Evolutionary conservation across 2,329 filamentous ascomycete genomes (phyloP), one percentile per base, ranked within the genome.

Genomic region (Talaromyces sp.): DNA sequence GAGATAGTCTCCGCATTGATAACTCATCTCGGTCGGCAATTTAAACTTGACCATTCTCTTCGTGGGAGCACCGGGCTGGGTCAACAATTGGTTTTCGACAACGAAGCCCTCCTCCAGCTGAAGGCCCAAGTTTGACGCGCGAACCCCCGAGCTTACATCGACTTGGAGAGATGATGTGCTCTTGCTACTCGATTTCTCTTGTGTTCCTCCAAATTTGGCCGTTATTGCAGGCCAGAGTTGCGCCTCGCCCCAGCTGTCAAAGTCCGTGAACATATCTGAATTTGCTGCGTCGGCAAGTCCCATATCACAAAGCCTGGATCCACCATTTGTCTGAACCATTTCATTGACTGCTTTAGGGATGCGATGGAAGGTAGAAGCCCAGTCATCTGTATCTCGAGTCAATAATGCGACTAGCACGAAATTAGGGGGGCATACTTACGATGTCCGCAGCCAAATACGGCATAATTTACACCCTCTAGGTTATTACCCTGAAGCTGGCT

Each of bases 1-100:
- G 0, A 93, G 80, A 66, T 94, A 93, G 65, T 93, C 89, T 13
- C 89, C 90, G 2, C 86, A 82, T 35, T 82, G 80, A 71, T 92
- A 93, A 0, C 78, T 80, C 77, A 84, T 79, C 46, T 81, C 82
- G 0, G 78, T 81, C 0, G 89, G 89, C 1, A 93, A 77, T 54
- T 84, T 81, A 30, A 91, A 83, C 57, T 85, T 84, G 17, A 90
- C 81, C 56, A 87, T 80, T 20, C 82, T 81, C 75, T 90, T 91
- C 33, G 75, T 74, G 0, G 82, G 75, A 22, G 77, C 79, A 0
- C 74, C 78, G 1, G 75, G 71, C 0, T 79, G 68, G 1, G 80
- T 84, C 30, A 89, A 73, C 0, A 75, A 67, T 42, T 73, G 75
- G 37, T 81, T 79, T 7, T 79, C 76, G 1, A 85, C 56, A 1